A percentile compares a stretch with the other conserved stretches of the same genome.
Conservation (phyloP, 257 asterid species). For the Galeopsis tetrahit region DNA sequence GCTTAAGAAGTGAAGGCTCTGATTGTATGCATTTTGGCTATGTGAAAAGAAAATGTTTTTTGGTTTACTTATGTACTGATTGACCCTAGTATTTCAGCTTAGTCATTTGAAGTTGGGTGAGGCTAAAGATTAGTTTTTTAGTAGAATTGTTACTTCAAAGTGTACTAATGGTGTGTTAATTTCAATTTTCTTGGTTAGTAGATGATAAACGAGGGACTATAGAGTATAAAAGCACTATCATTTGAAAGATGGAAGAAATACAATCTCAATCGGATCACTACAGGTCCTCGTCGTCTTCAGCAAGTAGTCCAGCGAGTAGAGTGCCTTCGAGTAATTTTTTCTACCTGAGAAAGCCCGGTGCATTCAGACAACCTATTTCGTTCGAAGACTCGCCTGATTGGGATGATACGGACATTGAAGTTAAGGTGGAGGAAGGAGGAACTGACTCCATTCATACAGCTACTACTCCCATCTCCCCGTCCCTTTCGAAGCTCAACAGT, state of each 20-base stretch:
- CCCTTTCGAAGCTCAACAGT: constrained; percentile 88
- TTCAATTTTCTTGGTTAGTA: constrained; percentile 12
- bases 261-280: constrained; percentile 94
- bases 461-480: constrained; percentile 80
- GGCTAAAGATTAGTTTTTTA: constrained; percentile 28
- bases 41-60: neutral
- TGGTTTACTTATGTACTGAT: neutral
- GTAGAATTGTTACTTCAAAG: constrained; percentile 25
- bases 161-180: constrained; percentile 5
- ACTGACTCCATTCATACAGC: constrained; percentile 84
- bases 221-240: constrained; percentile 15
- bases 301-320: constrained; percentile 93
- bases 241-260: constrained; percentile 82
- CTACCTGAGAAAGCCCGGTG: constrained; percentile 90
- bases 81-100: constrained; percentile 22
- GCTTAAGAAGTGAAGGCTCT: constrained; percentile 12
- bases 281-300: constrained; percentile 93
- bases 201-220: constrained; percentile 29
- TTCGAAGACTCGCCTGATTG: constrained; percentile 98
- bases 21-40: constrained; percentile 12
- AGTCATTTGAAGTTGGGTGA: constrained; percentile 6
- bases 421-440: constrained; percentile 79
- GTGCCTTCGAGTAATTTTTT: constrained; percentile 96
- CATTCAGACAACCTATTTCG: constrained; percentile 86
- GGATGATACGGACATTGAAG: constrained; percentile 92